phyloP scores from a whole-genome alignment of 306 rosid species.

The Vigna unguiculata region DNA sequence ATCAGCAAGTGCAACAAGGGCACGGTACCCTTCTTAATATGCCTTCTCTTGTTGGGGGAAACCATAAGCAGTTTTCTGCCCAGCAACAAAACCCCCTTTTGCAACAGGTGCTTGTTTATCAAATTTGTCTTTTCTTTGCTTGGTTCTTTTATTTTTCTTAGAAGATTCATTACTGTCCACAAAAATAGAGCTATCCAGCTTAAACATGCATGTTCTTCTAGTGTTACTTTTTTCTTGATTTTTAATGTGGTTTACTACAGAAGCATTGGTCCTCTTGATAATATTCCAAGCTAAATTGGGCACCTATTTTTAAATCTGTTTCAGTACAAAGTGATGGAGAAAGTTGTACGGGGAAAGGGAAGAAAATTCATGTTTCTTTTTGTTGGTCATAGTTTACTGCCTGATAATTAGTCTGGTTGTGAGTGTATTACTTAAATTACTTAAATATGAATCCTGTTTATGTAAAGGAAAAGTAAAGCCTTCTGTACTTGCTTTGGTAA shows the following conservation, averaged over 20 bases:
- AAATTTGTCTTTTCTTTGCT: slow-evolving; percentile 37
- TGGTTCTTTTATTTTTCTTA: slow-evolving; percentile 11
- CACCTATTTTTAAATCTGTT: slow-evolving; percentile 16
- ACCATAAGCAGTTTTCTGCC: slow-evolving; percentile 80
- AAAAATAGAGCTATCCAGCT: slow-evolving; percentile 27
- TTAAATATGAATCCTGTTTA: slow-evolving; percentile 15
- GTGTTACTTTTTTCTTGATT: background rate
- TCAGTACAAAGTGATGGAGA: slow-evolving; percentile 4
- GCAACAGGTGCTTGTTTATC: slow-evolving; percentile 71
- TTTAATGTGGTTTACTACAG: slow-evolving; percentile 25
- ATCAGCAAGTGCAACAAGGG: slow-evolving; percentile 95
- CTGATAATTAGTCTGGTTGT: slow-evolving; percentile 17
- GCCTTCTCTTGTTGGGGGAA: slow-evolving; percentile 83
- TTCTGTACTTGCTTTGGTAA: slow-evolving; percentile 3
- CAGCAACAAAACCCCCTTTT: slow-evolving; percentile 87
- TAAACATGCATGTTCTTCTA: slow-evolving; percentile 19
- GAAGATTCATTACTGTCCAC: slow-evolving; percentile 20
- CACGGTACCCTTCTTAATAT: slow-evolving; percentile 78
- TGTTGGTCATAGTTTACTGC: slow-evolving; percentile 11
- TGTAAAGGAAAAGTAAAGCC: background rate
- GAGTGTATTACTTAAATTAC: slow-evolving; percentile 8
- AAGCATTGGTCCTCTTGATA: slow-evolving; percentile 18
- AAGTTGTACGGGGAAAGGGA: background rate
- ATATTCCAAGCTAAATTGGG: slow-evolving; percentile 2
- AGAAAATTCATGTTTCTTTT: background rate